phyloP scores from a whole-genome alignment of 352 stramenopile genomes.

The Blastocystis sp. region DNA sequence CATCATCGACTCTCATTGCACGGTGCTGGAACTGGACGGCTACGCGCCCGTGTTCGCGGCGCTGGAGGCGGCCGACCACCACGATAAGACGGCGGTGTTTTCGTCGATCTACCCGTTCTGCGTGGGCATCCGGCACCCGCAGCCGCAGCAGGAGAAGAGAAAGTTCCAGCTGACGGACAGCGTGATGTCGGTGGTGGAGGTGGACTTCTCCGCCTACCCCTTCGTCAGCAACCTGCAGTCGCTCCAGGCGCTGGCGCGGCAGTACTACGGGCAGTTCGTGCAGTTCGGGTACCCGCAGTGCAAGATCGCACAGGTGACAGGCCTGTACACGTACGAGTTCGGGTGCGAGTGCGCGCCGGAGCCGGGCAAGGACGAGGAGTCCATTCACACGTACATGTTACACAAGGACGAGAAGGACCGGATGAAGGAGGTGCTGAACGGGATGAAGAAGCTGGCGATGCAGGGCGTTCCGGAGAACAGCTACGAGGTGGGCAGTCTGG shows the following conservation, averaged over 20 bases:
- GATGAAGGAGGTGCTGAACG: background rate
- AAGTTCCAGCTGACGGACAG: background rate
- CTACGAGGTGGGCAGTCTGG: slow-evolving; percentile 7
- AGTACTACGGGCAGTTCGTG: background rate
- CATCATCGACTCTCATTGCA: slow-evolving; percentile 30
- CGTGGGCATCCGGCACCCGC: background rate
- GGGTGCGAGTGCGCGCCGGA: background rate
- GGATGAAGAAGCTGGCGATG: background rate
- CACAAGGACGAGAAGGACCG: background rate
- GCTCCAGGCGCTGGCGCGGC: background rate
- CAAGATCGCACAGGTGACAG: background rate
- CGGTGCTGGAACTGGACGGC: background rate
- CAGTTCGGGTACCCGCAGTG: slow-evolving; percentile 11
- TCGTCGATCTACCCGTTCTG: background rate
- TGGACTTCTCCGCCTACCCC: slow-evolving; percentile 8
- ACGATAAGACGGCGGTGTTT: background rate
- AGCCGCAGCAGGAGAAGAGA: background rate
- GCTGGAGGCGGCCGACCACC: background rate
- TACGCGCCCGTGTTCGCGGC: background rate
- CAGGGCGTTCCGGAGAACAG: background rate
- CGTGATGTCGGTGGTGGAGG: slow-evolving; percentile 1
- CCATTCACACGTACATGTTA: slow-evolving; percentile 6
- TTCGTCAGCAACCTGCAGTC: background rate
- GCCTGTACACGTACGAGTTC: slow-evolving; percentile 13
- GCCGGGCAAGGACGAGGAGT: background rate